Evolutionary conservation across 2,329 filamentous ascomycete species (phyloP).

Genomic region (Botrytis galanthina): DNA sequence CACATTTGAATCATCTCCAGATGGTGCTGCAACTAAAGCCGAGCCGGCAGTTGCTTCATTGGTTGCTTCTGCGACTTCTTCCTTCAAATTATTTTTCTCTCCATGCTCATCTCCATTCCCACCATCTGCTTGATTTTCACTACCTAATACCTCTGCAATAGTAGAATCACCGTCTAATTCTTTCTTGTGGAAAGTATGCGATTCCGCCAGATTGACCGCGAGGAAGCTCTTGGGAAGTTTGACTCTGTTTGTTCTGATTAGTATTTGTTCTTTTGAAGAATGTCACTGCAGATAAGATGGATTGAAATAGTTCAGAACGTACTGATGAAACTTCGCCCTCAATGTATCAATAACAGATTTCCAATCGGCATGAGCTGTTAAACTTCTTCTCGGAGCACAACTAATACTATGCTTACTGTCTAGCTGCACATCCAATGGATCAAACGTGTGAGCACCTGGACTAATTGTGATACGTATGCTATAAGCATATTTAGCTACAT

Average conservation of each 20-base stretch:
- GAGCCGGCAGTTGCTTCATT: background rate
- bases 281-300: background rate
- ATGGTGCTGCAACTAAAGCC: background rate
- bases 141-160: background rate
- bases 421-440: constrained; percentile 92
- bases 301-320: constrained; percentile 40
- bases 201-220: constrained; percentile 40
- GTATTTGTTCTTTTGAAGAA: background rate
- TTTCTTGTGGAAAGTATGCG: constrained; percentile 39
- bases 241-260: constrained; percentile 30
- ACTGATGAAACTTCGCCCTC: constrained; percentile 92
- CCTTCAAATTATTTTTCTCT: background rate
- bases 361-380: constrained; percentile 93
- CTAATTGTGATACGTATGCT: constrained; percentile 95
- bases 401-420: constrained; percentile 97
- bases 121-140: background rate
- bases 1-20: background rate
- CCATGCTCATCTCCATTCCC: background rate
- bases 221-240: constrained; percentile 41
- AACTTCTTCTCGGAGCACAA: constrained; percentile 81
- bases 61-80: background rate
- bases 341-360: constrained; percentile 95
- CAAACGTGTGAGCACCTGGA: constrained; percentile 93
- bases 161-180: constrained; percentile 22
- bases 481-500: constrained; percentile 66